Base-by-base conservation (phyloP, 257 asterid genomes). In the Nicotiana tomentosiformis region DNA sequence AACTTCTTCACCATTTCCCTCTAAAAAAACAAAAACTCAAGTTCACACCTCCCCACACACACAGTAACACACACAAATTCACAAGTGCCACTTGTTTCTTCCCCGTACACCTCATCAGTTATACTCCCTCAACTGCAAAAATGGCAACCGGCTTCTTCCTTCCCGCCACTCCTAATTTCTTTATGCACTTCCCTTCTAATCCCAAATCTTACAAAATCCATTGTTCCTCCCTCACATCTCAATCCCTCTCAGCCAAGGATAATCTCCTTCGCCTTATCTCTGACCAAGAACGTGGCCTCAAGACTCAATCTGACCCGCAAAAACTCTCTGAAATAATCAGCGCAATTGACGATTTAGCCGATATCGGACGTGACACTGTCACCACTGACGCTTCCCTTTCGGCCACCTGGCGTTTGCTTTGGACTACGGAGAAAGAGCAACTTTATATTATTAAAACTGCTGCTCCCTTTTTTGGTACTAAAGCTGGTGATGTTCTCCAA, bases 341-440 rank as follows among this genome's bases (percentile, higher is more conserved):
- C 16, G 95, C 99, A 57, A 87, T 95, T 83, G 95, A 93, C 58
- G 87, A 92, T 58, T 60, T 94, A 18, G 89, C 97, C 72, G 81
- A 84, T 72, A 43, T 82, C 68, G 92, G 95, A 78, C 88, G 87
- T n/a, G 89, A 85, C 18, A 87, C 88, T 7, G 92, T 91, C 77
- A 95, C 98, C 58, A 93, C 98, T 5, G 91, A 51, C 64, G 20
- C 83, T 10, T 89, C 93, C 12, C 81, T 93, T 7, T 90, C 98
- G 4, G 91, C 89, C 83, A 95, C 97, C 88, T 94, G 99, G 98
- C 90, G 98, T 67, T 7, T 95, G 93, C 92, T 95, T 17, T 95
- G 99, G 99, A 95, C 99, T 77, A 95, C 99, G 2, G 99, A 95
- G 97, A 95, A 95, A 89, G 99, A 93, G 5, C 99, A 95, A 83